phyloP scores from a whole-genome alignment of 1,284 basidiomycete genomes.

The Trametes pubescens region DNA sequence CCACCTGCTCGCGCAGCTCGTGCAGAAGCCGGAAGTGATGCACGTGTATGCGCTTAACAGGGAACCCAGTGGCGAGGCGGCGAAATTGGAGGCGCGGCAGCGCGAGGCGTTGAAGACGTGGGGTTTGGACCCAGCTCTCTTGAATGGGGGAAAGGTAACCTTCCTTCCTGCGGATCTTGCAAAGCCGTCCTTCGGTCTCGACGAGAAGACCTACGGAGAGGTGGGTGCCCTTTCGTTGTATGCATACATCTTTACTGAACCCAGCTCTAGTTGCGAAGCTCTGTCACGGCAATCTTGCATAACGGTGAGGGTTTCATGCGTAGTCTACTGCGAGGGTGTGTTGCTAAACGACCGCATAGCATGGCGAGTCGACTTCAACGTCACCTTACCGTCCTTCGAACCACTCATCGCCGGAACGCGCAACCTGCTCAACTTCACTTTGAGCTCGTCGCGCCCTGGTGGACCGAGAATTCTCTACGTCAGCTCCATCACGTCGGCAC shows the following conservation, averaged over 20 bases:
- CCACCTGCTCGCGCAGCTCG: slow-evolving; percentile 27
- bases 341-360: slow-evolving; percentile 35
- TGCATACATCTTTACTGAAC: not conserved
- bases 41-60: slow-evolving; percentile 34
- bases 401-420: slow-evolving; percentile 48
- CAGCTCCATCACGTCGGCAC: slow-evolving; percentile 31
- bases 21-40: slow-evolving; percentile 56
- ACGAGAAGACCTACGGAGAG: slow-evolving; percentile 31
- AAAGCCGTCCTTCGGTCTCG: slow-evolving; percentile 36
- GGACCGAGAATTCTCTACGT: slow-evolving; percentile 41
- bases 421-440: slow-evolving; percentile 51
- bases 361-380: slow-evolving; percentile 55
- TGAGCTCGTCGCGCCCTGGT: slow-evolving; percentile 37
- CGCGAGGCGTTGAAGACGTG: slow-evolving; percentile 29
- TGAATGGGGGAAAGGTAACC: slow-evolving; percentile 30
- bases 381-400: slow-evolving; percentile 45
- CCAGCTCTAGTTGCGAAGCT: slow-evolving; percentile 13
- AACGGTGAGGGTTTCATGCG: slow-evolving; percentile 37
- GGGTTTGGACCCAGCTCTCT: slow-evolving; percentile 26
- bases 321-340: not conserved
- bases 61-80: slow-evolving; percentile 26
- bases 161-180: slow-evolving; percentile 39
- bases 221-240: slow-evolving; percentile 1
- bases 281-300: slow-evolving; percentile 45
- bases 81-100: slow-evolving; percentile 26